A percentile compares a stretch with the other conserved stretches of the same genome.
Conservation (phyloP, 2,329 filamentous ascomycete species). For the Dothistroma septosporum region DNA sequence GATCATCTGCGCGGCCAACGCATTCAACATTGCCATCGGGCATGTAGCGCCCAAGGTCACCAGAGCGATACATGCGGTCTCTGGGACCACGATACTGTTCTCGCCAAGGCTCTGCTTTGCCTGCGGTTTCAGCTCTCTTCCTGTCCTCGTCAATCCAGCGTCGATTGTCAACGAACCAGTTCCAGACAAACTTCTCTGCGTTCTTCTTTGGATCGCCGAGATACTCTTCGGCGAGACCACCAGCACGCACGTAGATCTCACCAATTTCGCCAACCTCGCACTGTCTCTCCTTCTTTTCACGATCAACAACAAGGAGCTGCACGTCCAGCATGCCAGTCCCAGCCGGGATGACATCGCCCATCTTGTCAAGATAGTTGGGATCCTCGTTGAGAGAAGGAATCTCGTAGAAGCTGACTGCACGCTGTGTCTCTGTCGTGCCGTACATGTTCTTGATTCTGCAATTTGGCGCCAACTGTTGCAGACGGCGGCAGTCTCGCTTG, state of each 20-base stretch:
- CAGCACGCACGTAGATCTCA: constrained; percentile 78
- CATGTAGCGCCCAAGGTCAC: constrained; percentile 76
- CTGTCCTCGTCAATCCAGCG: constrained; percentile 65
- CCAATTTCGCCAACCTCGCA: constrained; percentile 79
- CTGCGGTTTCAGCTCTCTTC: constrained; percentile 45
- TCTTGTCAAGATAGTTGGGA: constrained; percentile 58
- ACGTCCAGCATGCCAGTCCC: constrained; percentile 85
- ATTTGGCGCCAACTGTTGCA: constrained; percentile 74
- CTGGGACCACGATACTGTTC: constrained; percentile 73
- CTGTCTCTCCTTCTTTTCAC: constrained; percentile 60
- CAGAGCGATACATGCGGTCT: constrained; percentile 82
- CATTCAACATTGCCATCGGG: constrained; percentile 69
- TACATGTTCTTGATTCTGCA: constrained; percentile 80
- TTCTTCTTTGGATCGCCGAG: constrained; percentile 61
- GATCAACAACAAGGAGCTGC: constrained; percentile 78
- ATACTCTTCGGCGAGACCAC: constrained; percentile 79
- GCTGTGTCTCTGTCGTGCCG: constrained; percentile 79
- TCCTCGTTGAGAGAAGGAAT: constrained; percentile 64
- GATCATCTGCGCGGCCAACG: constrained; percentile 76
- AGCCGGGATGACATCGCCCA: constrained; percentile 75
- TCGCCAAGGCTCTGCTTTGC: constrained; percentile 67
- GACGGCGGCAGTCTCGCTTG: constrained; percentile 70
- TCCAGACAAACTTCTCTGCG: constrained; percentile 71
- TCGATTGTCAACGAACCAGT: constrained; percentile 78
- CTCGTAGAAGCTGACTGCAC: constrained; percentile 78